These are phyloP conservation scores for Sphaerostilbella broomeana DNA, from an alignment of 2,329 filamentous ascomycete genomes.

Conservation along the genomic window DNA sequence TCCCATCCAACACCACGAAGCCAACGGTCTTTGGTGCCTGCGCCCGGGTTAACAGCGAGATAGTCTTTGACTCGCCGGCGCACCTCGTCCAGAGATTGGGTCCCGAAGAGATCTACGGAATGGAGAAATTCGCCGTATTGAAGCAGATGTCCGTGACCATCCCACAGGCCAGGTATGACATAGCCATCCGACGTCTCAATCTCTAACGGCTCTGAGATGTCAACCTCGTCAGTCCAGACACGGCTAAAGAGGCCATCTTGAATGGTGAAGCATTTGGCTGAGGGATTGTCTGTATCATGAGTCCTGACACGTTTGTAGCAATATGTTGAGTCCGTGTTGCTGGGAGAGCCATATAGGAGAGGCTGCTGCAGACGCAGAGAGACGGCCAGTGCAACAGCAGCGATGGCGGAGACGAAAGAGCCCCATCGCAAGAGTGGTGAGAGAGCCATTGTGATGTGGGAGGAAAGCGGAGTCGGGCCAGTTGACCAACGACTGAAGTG, in stretches of 20 bases:
- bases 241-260: conserved; percentile 43
- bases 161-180: conserved; percentile 62
- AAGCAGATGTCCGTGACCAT: conserved; percentile 62
- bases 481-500: too few relatives aligned
- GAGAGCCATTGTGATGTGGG: conserved; percentile 8
- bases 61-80: conserved; percentile 46
- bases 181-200: conserved; percentile 34
- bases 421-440: conserved; percentile 24
- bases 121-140: conserved; percentile 62
- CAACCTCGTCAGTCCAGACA: conserved; percentile 34
- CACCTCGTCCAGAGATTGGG: conserved; percentile 48
- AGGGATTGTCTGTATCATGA: conserved; percentile 28
- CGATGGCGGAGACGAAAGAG: conserved; percentile 24
- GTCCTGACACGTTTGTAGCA: conserved; percentile 37
- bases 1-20: conserved; percentile 65
- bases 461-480: too few relatives aligned
- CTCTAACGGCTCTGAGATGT: conserved; percentile 21
- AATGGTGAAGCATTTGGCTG: conserved; percentile 51
- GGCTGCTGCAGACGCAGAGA: conserved; percentile 24
- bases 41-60: conserved; percentile 40
- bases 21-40: conserved; percentile 53
- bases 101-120: conserved; percentile 58
- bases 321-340: conserved; percentile 20
- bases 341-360: conserved; percentile 14
- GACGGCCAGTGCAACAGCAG: conserved; percentile 27